Base-by-base conservation (phyloP, 202 grass and related monocot species). In the Thinopyrum obtusiflorum region DNA sequence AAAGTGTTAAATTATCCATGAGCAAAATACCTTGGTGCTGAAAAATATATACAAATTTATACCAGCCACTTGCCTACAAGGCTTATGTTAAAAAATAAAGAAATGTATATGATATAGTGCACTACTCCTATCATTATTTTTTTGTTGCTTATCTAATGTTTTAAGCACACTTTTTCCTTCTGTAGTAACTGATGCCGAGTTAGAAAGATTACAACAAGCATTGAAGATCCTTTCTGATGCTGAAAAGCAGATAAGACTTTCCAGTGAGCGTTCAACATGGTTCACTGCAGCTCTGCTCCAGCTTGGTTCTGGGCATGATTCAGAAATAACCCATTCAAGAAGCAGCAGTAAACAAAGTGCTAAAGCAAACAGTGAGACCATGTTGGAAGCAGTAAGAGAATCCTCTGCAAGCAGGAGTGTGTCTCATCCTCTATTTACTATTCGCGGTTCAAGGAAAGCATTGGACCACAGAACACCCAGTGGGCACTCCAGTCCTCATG, bases 151-250 rank as follows among this genome's bases (percentile, higher is more conserved):
- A 67, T 63, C 61, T 83, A 76, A 75, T 68, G 82, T 71, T 80
- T 46, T 81, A 76, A 72, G 72, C 65, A 14, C 36, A 9, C 35
- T 21, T 82, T 20, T 87, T 6, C 35, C 11, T 79, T 79, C 23
- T 86, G 65, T 86, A 98, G 97, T 98, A 91, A 98, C 92, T 81
- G 92, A 96, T 87, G 87, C 86, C 51, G 97, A 98, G 83, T 86
- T 98, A 83, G 97, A 98, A 87, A 96, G 93, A 89, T 84, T 98
- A 49, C 93, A 94, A 64, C 97, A 94, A 89, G 92, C 97, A 5
- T 86, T 98, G 73, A 98, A 87, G 85, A 94, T 98, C 87, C 92
- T 98, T 77, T 98, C 97, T 70, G 93, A 98, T 67, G 93, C 97
- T 61, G 97, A 98, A 80, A 98, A 94, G 53, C 97, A 98, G 69